phyloP scores from a whole-genome alignment of 2,329 filamentous ascomycete species.

The Rhinocladiella similis region DNA sequence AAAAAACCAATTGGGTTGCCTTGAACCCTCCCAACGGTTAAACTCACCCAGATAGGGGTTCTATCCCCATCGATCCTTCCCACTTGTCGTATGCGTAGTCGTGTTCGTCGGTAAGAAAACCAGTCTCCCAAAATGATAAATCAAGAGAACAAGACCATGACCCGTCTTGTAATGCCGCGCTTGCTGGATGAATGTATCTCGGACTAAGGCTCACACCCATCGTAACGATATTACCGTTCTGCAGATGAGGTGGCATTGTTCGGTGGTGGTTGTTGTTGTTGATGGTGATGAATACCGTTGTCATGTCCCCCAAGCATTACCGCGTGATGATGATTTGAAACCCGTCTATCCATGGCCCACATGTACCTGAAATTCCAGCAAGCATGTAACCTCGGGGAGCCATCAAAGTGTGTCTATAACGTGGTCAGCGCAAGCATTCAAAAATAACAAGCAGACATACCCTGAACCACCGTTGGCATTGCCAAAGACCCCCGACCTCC shows the following conservation, averaged over 20 bases:
- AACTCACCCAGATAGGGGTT: neutral
- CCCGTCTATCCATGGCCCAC: constrained; percentile 77
- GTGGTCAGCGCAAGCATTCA: constrained; percentile 2
- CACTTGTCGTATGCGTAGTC: neutral
- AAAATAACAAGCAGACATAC: constrained; percentile 57
- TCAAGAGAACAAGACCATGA: neutral
- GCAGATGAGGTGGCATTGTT: constrained; percentile 3
- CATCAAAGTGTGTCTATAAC: constrained; percentile 74
- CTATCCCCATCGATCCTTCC: neutral
- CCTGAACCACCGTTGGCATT: constrained; percentile 75
- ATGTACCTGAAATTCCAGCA: constrained; percentile 82
- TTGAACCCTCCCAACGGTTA: neutral
- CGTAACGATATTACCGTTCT: neutral
- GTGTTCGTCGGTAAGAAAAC: neutral
- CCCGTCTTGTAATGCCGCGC: neutral
- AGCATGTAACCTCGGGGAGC: constrained; percentile 87
- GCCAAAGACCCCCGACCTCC: constrained; percentile 82
- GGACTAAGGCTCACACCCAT: neutral
- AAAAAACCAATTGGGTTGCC: neutral
- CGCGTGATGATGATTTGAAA: constrained; percentile 78
- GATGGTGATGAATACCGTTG: too few species aligned
- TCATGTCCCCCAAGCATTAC: constrained; percentile 40
- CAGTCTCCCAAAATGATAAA: neutral
- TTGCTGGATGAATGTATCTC: neutral
- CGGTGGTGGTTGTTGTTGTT: too few species aligned